A percentile compares a stretch with the other conserved stretches of the same genome.
These are phyloP conservation scores for Pseudonectria buxi DNA, from an alignment of 2,329 filamentous ascomycete species.

Conservation along the genomic window DNA sequence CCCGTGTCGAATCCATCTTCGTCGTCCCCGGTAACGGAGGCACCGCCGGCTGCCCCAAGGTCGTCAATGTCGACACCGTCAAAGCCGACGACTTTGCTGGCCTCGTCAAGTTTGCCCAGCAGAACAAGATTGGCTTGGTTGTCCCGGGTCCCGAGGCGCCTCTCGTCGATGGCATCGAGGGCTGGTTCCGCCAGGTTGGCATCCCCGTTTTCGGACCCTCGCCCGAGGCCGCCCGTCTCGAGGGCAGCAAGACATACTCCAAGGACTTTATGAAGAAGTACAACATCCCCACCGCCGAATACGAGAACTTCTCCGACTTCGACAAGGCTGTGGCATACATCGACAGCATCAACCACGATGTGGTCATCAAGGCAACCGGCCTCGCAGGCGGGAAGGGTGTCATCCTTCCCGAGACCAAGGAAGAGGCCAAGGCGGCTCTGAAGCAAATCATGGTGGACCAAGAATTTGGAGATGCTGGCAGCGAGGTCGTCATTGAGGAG, in stretches of 20 bases:
- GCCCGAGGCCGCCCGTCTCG: constrained; percentile 77
- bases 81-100: constrained; percentile 70
- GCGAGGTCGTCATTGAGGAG: constrained; percentile 94
- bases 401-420: constrained; percentile 73
- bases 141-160: constrained; percentile 89
- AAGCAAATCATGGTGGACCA: constrained; percentile 85
- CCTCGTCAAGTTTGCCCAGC: constrained; percentile 68
- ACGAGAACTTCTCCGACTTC: constrained; percentile 81
- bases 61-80: constrained; percentile 63
- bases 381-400: constrained; percentile 94
- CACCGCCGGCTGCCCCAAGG: constrained; percentile 64
- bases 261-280: constrained; percentile 97
- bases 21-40: constrained; percentile 79
- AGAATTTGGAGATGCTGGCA: constrained; percentile 79
- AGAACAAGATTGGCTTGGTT: constrained; percentile 70
- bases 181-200: constrained; percentile 66
- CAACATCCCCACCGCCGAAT: constrained; percentile 82
- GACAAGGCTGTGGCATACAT: constrained; percentile 68
- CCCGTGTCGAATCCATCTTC: constrained; percentile 67
- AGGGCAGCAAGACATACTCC: constrained; percentile 93
- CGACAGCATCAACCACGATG: constrained; percentile 59
- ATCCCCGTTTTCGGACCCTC: constrained; percentile 83
- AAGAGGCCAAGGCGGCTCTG: constrained; percentile 75
- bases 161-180: constrained; percentile 85
- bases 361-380: constrained; percentile 92